phyloP scores from a whole-genome alignment of 78 protist genomes.

The Chrysochromulina parva region DNA sequence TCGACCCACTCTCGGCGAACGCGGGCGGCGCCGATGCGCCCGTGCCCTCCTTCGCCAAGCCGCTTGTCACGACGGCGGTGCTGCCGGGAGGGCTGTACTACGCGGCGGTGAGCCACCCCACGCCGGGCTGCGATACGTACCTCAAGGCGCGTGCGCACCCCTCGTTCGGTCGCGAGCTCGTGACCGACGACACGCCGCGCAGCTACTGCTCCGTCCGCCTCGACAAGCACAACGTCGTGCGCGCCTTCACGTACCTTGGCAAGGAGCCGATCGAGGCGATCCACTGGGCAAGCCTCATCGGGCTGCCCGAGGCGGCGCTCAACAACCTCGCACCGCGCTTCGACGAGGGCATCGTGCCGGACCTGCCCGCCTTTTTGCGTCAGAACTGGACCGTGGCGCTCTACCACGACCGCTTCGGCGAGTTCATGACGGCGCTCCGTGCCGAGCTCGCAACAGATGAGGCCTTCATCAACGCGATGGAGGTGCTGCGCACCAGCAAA shows the following conservation, averaged over 20 bases:
- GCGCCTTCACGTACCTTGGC: constrained; percentile 15
- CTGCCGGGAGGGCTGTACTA: constrained; percentile 8
- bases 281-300: constrained; percentile 11
- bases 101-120: neutral
- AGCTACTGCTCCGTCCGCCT: neutral
- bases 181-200: neutral
- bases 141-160: neutral
- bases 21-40: neutral
- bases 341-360: neutral
- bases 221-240: neutral
- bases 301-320: neutral
- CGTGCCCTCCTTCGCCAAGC: neutral
- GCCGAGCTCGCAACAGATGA: neutral
- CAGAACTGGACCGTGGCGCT: constrained; percentile 17
- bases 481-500: neutral
- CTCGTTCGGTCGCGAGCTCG: neutral
- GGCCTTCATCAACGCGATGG: neutral
- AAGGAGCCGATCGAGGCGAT: neutral
- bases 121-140: neutral
- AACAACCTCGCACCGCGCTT: neutral
- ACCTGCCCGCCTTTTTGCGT: constrained; percentile 24
- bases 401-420: constrained; percentile 46
- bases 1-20: constrained; percentile 13
- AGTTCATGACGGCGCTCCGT: constrained; percentile 15
- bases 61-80: neutral